Evolutionary conservation across 2,329 filamentous ascomycete genomes (phyloP).

Genomic region (Xylaria sp.): DNA sequence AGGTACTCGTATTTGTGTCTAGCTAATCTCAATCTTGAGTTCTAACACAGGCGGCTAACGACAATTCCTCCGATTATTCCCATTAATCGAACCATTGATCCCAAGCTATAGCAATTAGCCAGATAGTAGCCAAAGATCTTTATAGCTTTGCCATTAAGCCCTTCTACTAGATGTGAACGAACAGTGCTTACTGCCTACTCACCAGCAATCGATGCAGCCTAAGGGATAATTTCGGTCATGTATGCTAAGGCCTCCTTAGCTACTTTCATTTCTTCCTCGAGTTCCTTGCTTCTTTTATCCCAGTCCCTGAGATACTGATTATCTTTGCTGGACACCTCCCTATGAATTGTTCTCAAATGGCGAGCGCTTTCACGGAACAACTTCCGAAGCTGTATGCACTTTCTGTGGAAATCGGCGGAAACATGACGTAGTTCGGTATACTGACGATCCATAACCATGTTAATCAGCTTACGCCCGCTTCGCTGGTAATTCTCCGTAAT

Average conservation of each 20-base stretch:
- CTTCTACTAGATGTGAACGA: background rate
- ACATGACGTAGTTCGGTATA: slow-evolving; percentile 16
- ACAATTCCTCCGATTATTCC: background rate
- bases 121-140: background rate
- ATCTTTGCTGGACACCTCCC: background rate
- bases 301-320: background rate
- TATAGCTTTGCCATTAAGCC: background rate
- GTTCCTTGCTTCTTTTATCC: background rate
- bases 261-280: slow-evolving; percentile 8
- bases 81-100: background rate
- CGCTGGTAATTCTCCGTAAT: slow-evolving; percentile 19
- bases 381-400: slow-evolving; percentile 1
- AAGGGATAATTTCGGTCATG: background rate
- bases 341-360: background rate
- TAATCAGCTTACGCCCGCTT: slow-evolving; percentile 6
- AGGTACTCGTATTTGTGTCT: background rate
- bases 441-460: slow-evolving; percentile 21
- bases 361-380: slow-evolving; percentile 16
- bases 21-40: background rate
- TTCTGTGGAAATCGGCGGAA: slow-evolving; percentile 12
- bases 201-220: background rate
- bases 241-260: slow-evolving; percentile 1
- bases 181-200: background rate
- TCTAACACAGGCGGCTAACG: background rate
- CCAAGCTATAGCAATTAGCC: background rate